Conservation (phyloP, 495 filamentous ascomycete genomes). For the Talaromyces trachyspermus region DNA sequence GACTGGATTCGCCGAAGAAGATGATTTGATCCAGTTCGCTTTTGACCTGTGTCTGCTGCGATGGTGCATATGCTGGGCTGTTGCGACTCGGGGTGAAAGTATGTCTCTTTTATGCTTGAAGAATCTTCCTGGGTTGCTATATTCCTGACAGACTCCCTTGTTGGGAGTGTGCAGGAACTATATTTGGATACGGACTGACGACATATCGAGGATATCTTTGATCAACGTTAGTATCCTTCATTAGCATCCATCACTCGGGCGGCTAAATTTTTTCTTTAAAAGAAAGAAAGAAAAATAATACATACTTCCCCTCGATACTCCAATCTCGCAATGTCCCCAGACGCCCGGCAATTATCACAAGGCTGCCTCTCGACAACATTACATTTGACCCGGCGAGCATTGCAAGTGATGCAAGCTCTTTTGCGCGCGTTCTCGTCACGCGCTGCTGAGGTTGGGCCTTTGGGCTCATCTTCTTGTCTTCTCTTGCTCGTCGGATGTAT, state of each 20-base stretch:
- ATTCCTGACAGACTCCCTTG: constrained; percentile 10
- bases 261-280: not conserved
- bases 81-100: constrained; percentile 1
- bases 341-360: constrained; percentile 35
- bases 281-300: constrained; percentile 14
- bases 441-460: constrained; percentile 1
- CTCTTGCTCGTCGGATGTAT: not conserved
- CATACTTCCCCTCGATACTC: constrained; percentile 38
- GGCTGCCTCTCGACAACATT: constrained; percentile 38
- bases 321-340: constrained; percentile 33
- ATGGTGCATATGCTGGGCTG: constrained; percentile 9
- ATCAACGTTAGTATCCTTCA: constrained; percentile 2
- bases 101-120: constrained; percentile 4
- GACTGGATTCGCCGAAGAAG: constrained; percentile 36
- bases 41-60: constrained; percentile 1
- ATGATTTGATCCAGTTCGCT: constrained; percentile 20
- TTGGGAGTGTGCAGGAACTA: constrained; percentile 7
- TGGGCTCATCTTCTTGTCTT: constrained; percentile 1
- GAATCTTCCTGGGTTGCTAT: not conserved
- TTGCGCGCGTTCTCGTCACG: constrained; percentile 21
- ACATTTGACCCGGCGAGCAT: constrained; percentile 39
- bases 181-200: constrained; percentile 4
- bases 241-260: constrained; percentile 10
- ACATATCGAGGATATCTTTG: constrained; percentile 20
- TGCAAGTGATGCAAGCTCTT: constrained; percentile 39